Conservation (phyloP, 257 asterid genomes). For the Primulina huaijiensis region DNA sequence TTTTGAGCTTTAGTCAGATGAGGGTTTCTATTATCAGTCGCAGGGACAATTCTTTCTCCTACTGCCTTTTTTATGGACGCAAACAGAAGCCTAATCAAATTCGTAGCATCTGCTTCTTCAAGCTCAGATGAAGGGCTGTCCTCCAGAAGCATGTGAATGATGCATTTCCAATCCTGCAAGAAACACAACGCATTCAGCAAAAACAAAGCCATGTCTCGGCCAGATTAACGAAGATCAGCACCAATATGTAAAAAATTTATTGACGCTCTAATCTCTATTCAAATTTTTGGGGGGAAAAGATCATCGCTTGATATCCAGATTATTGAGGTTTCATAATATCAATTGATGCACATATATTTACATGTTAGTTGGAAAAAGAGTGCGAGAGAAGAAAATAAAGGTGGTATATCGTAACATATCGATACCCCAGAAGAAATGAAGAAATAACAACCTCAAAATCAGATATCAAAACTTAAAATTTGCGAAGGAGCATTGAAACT, state of each 20-base stretch:
- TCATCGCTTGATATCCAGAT: constrained; percentile 15
- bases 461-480: background rate
- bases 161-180: constrained; percentile 93
- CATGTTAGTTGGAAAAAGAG: constrained; percentile 3
- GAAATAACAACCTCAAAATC: background rate
- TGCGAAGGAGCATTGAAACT: background rate
- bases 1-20: constrained; percentile 73
- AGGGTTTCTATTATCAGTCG: constrained; percentile 75
- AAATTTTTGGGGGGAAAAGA: background rate
- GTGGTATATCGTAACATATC: constrained; percentile 2
- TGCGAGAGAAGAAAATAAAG: background rate
- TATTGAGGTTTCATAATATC: constrained; percentile 19
- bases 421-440: background rate
- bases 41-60: constrained; percentile 94
- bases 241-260: constrained; percentile 16
- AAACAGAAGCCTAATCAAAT: constrained; percentile 81
- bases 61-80: constrained; percentile 93
- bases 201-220: constrained; percentile 18
- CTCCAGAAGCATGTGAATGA: constrained; percentile 77
- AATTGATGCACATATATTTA: constrained; percentile 14
- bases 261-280: constrained; percentile 1
- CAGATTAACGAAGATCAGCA: constrained; percentile 26
- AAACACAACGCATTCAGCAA: constrained; percentile 19
- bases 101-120: constrained; percentile 80
- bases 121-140: constrained; percentile 75